Percentiles rank a stretch among this genome's conserved stretches.
Evolutionary conservation across 768 basidiomycete species (phyloP).

Genomic region (Macrolepiota dolichaula): DNA sequence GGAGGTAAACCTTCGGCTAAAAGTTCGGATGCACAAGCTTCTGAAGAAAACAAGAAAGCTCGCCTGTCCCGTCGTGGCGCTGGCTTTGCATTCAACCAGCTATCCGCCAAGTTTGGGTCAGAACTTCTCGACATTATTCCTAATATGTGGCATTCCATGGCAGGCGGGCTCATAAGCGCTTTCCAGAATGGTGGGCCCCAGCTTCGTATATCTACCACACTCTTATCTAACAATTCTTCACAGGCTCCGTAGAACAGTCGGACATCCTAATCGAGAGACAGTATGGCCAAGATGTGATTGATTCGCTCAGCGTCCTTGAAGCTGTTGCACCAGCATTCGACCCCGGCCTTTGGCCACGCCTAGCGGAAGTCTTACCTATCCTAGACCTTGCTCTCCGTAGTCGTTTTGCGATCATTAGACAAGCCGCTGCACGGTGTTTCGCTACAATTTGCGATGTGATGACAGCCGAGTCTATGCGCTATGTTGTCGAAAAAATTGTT

Average conservation of each 20-base stretch:
- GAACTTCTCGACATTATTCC: conserved; percentile 77
- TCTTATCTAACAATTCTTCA: not conserved
- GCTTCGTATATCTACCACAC: not conserved
- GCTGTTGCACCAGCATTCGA: conserved; percentile 78
- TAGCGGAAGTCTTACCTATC: conserved; percentile 72
- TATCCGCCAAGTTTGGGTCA: conserved; percentile 75
- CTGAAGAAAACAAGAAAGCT: conserved; percentile 59
- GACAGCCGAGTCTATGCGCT: conserved; percentile 82
- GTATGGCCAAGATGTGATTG: conserved; percentile 86
- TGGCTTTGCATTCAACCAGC: conserved; percentile 71
- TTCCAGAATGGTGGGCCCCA: conserved; percentile 62
- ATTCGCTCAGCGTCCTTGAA: conserved; percentile 87
- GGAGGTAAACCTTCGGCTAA: conserved; percentile 31
- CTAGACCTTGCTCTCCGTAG: conserved; percentile 79
- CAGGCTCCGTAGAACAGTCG: conserved; percentile 54
- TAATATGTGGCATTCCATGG: conserved; percentile 93
- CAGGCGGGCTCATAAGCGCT: conserved; percentile 66
- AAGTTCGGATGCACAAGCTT: conserved; percentile 32
- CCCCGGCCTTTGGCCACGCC: conserved; percentile 60
- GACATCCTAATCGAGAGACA: conserved; percentile 68
- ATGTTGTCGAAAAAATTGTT: conserved; percentile 81
- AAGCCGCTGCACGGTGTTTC: conserved; percentile 83
- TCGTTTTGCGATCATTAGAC: conserved; percentile 84
- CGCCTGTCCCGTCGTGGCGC: conserved; percentile 84
- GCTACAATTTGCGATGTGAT: conserved; percentile 86